These are phyloP conservation scores for Leishmania major DNA, from an alignment of 208 protist genomes.

Conservation along the genomic window DNA sequence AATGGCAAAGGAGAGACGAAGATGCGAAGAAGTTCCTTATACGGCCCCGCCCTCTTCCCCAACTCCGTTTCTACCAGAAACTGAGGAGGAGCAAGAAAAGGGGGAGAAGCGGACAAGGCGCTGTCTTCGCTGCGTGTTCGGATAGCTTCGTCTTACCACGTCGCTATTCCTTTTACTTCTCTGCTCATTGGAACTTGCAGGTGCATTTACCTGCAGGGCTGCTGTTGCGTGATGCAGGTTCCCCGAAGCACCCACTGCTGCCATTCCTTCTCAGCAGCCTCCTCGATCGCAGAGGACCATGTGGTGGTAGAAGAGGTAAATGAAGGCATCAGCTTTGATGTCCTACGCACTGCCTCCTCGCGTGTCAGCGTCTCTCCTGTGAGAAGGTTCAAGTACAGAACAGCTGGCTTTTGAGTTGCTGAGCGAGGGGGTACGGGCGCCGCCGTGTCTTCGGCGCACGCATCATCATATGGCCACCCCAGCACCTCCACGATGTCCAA, in stretches of 20 bases:
- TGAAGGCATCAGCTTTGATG: constrained; percentile 15
- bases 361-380: constrained; percentile 33
- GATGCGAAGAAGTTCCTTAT: not conserved
- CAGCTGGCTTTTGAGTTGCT: not conserved
- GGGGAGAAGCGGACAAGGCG: not conserved
- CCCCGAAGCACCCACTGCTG: constrained; percentile 29
- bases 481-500: constrained; percentile 61
- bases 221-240: constrained; percentile 9
- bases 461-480: constrained; percentile 18
- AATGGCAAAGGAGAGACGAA: constrained; percentile 13
- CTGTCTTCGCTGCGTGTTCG: not conserved
- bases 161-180: too few species aligned
- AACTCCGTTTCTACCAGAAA: not conserved
- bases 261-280: constrained; percentile 38
- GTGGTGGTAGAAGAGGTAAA: constrained; percentile 5
- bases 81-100: not conserved
- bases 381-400: constrained; percentile 38
- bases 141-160: not conserved
- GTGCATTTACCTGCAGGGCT: constrained; percentile 16
- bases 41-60: not conserved
- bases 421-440: not conserved
- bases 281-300: constrained; percentile 31
- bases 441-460: constrained; percentile 7
- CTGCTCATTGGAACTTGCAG: not conserved
- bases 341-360: constrained; percentile 23